phyloP scores from a whole-genome alignment of 2,329 filamentous ascomycete genomes.

The Madurella mycetomatis region DNA sequence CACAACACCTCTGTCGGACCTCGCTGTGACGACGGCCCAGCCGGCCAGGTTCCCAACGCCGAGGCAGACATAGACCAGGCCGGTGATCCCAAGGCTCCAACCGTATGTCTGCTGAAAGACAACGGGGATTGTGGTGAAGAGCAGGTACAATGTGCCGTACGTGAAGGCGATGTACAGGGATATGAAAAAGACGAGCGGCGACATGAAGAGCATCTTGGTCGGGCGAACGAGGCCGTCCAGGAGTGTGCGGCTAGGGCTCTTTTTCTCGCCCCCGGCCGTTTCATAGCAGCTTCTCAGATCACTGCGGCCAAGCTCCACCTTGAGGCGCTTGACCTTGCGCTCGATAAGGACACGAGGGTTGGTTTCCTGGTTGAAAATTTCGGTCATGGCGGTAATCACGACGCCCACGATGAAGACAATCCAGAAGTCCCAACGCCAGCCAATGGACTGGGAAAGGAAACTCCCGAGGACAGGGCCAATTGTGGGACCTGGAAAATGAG shows the following conservation, averaged over 20 bases:
- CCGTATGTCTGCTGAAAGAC: constrained; percentile 46
- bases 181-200: constrained; percentile 43
- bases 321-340: constrained; percentile 43
- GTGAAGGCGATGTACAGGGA: constrained; percentile 48
- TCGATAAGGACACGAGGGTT: constrained; percentile 48
- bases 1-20: constrained; percentile 38
- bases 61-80: constrained; percentile 46
- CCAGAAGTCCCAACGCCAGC: constrained; percentile 52
- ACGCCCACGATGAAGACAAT: constrained; percentile 45
- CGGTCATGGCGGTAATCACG: constrained; percentile 34
- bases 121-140: constrained; percentile 51
- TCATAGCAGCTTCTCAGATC: constrained; percentile 47
- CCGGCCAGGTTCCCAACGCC: constrained; percentile 31
- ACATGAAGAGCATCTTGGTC: constrained; percentile 46
- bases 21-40: constrained; percentile 29
- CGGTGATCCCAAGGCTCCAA: constrained; percentile 43
- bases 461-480: constrained; percentile 46
- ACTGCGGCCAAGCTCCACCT: constrained; percentile 41
- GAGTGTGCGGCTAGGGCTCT: constrained; percentile 29
- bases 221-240: constrained; percentile 46
- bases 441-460: constrained; percentile 45
- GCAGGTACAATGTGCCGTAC: constrained; percentile 50
- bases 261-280: constrained; percentile 17
- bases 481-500: constrained; percentile 34
- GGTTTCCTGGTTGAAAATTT: constrained; percentile 43